These are phyloP conservation scores for Dactylellina parvicollis DNA, from an alignment of 2,329 filamentous ascomycete genomes.

Conservation along the genomic window DNA sequence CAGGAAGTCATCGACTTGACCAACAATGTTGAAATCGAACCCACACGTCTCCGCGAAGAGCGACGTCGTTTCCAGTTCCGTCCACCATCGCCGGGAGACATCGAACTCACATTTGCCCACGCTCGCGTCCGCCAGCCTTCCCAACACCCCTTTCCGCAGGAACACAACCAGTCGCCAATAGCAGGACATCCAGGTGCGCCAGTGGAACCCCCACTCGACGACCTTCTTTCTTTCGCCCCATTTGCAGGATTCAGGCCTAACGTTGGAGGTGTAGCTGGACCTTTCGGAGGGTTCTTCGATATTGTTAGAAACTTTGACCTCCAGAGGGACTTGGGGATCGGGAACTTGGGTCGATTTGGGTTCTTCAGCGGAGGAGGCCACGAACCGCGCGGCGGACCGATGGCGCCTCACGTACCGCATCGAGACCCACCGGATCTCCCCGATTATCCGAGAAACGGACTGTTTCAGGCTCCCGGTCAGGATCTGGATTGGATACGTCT, in stretches of 20 bases:
- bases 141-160: conserved; percentile 60
- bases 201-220: conserved; percentile 52
- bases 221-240: conserved; percentile 48
- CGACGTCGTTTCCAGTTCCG: conserved; percentile 28
- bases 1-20: conserved; percentile 58
- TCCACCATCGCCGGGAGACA: conserved; percentile 29
- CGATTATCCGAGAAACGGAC: conserved; percentile 31
- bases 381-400: neutral
- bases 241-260: conserved; percentile 55
- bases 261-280: conserved; percentile 54
- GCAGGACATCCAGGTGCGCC: conserved; percentile 54
- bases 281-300: conserved; percentile 33
- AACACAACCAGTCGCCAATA: conserved; percentile 36
- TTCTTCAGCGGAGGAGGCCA: conserved; percentile 10
- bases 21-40: conserved; percentile 58
- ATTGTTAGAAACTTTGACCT: conserved; percentile 33
- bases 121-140: conserved; percentile 53
- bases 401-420: conserved; percentile 55
- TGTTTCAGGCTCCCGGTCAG: conserved; percentile 57
- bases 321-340: no score
- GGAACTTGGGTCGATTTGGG: conserved; percentile 51
- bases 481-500: conserved; percentile 58
- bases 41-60: conserved; percentile 31
- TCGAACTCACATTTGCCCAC: conserved; percentile 53
- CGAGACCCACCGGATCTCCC: conserved; percentile 57